Conservation (phyloP, 495 filamentous ascomycete species). For the Jackrogersella minutella region DNA sequence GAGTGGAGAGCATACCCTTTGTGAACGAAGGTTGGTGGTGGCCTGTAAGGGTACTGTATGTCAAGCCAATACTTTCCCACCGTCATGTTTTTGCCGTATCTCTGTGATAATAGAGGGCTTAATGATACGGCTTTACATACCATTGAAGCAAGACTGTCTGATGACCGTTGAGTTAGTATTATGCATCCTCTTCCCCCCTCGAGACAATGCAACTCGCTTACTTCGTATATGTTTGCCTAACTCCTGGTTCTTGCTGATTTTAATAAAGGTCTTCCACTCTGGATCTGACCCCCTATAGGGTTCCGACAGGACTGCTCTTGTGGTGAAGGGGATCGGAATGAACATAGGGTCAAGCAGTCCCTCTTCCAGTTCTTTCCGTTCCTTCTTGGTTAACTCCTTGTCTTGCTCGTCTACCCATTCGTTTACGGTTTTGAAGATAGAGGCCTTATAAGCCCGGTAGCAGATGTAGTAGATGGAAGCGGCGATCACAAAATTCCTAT, state of each 20-base stretch:
- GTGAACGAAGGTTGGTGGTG: constrained; percentile 52
- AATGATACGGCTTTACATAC: constrained; percentile 26
- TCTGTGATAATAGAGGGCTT: constrained; percentile 16
- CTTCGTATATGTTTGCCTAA: constrained; percentile 59
- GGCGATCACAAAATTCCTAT: constrained; percentile 44
- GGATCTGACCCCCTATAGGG: constrained; percentile 69
- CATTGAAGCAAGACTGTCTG: constrained; percentile 44
- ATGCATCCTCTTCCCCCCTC: not conserved
- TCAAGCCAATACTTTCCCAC: constrained; percentile 50
- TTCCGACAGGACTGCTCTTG: constrained; percentile 49
- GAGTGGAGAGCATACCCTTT: constrained; percentile 51
- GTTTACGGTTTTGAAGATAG: constrained; percentile 39
- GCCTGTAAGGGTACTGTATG: constrained; percentile 48
- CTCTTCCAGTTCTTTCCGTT: constrained; percentile 46
- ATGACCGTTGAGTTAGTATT: not conserved
- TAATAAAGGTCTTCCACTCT: constrained; percentile 74
- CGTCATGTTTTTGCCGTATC: constrained; percentile 36
- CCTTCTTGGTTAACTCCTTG: constrained; percentile 26
- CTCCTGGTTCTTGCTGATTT: constrained; percentile 61
- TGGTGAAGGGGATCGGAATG: constrained; percentile 67
- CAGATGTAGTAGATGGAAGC: constrained; percentile 51
- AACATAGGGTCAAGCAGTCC: constrained; percentile 58
- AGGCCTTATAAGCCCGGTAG: constrained; percentile 48
- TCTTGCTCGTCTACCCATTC: constrained; percentile 34
- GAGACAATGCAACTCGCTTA: constrained; percentile 44